Base-by-base conservation (phyloP, 1,284 basidiomycete species). In the Trichosporon ovoides region DNA sequence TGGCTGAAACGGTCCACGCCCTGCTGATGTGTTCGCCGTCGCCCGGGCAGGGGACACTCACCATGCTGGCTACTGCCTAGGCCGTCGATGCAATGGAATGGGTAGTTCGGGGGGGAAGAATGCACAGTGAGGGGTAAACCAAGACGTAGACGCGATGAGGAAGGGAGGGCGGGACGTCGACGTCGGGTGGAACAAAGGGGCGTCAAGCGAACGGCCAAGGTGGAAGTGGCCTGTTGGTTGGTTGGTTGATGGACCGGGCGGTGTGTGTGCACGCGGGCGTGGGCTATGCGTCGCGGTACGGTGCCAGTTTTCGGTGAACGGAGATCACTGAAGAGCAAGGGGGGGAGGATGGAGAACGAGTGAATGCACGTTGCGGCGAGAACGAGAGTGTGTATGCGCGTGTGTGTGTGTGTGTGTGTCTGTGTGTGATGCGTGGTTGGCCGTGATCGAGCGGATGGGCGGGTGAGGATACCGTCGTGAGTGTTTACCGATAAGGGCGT, bases 51-150 rank as follows among this genome's bases (percentile, higher is more conserved):
- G 16, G 22, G 16, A 14, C 14, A 48, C 43, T 48, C 43, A 48
- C 43, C 43, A 48, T 48, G 43, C 28, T 48, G n/a, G 22, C 43
- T 48, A n/a, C 43, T 48, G 43, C 43, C 43, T 48, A 48, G 16
- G 43, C 14, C 14, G 43, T 22, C 10, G 43, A 24, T 14, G 43
- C 14, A 16, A 24, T 3, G 43, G 22, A 38, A 24, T n/a, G 24
- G 43, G 28, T 31, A 24, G 35, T n/a, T 22, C 24, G 22, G 16
- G 22, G 24, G 11, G 16, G 16, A n/a, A 48, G 22, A 31, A 22
- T 48, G 22, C n/a, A 24, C 24, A 31, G 33, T 20, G 18, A 20
- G 16, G n/a, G 31, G 16, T 7, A 18, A 33, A 36, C 49, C 31
- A 19, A 38, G 40, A 24, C 19, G 52, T 38, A 36, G 52, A 36